These are phyloP conservation scores for Aphanocladium album DNA, from an alignment of 2,329 filamentous ascomycete species.

Conservation along the genomic window DNA sequence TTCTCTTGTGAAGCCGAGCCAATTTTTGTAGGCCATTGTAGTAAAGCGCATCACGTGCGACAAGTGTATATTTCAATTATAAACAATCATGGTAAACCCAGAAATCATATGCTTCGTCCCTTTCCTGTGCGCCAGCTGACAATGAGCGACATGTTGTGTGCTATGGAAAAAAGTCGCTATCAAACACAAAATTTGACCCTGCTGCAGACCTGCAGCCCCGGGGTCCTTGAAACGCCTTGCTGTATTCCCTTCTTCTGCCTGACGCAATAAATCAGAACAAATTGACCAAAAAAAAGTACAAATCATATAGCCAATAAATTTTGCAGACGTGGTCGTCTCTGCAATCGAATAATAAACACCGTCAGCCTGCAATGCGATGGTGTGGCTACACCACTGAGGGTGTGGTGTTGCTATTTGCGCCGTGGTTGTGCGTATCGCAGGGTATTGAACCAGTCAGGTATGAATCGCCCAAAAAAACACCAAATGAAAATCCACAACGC, in stretches of 20 bases:
- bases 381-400: background rate
- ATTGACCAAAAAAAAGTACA: slow-evolving; percentile 8
- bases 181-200: slow-evolving; percentile 5
- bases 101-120: background rate
- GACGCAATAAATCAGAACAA: slow-evolving; percentile 13
- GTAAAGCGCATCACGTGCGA: background rate
- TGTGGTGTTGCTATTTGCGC: background rate
- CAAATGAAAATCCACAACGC: slow-evolving; percentile 2
- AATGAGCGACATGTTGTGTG: background rate
- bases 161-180: background rate
- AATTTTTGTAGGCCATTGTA: too few species aligned
- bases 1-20: background rate
- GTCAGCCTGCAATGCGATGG: slow-evolving; percentile 11
- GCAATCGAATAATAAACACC: slow-evolving; percentile 11
- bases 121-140: background rate
- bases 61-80: background rate
- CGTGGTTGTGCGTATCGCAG: slow-evolving; percentile 21
- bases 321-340: slow-evolving; percentile 2
- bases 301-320: slow-evolving; percentile 16
- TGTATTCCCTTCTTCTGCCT: background rate
- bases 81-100: background rate
- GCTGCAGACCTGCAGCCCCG: background rate
- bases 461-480: slow-evolving; percentile 18
- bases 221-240: slow-evolving; percentile 7
- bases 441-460: slow-evolving; percentile 27